These are phyloP conservation scores for Dendrostoma leiphaemia DNA, from an alignment of 2,329 filamentous ascomycete species.

Conservation along the genomic window DNA sequence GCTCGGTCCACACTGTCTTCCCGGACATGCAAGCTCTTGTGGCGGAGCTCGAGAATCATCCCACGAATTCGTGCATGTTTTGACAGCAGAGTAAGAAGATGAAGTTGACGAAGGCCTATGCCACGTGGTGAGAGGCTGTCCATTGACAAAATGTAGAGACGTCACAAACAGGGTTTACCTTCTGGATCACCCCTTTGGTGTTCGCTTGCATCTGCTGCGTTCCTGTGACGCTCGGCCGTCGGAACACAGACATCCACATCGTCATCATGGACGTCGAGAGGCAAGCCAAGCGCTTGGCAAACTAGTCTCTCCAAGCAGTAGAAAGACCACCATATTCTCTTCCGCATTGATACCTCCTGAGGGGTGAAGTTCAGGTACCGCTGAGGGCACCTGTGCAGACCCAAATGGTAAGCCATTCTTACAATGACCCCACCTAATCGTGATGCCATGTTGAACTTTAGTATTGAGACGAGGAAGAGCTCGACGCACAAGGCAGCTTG, in stretches of 20 bases:
- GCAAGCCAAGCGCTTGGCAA: slow-evolving; percentile 54
- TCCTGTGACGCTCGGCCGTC: slow-evolving; percentile 4
- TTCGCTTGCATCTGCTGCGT: not conserved
- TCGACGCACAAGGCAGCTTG: slow-evolving; percentile 54
- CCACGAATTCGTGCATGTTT: slow-evolving; percentile 21
- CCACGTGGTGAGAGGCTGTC: not conserved
- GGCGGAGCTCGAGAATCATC: slow-evolving; percentile 21
- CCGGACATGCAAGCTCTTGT: slow-evolving; percentile 18
- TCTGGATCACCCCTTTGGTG: not conserved
- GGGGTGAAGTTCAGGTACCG: slow-evolving; percentile 49
- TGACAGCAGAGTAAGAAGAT: slow-evolving; percentile 18
- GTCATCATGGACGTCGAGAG: slow-evolving; percentile 53
- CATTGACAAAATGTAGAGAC: not conserved
- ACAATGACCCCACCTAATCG: slow-evolving; percentile 53
- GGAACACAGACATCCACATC: slow-evolving; percentile 55
- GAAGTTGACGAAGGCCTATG: not conserved
- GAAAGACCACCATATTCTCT: slow-evolving; percentile 55
- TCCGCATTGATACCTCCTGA: slow-evolving; percentile 45
- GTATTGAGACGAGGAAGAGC: slow-evolving; percentile 53
- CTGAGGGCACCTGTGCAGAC: slow-evolving; percentile 56
- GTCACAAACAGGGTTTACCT: not conserved
- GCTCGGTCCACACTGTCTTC: slow-evolving; percentile 19
- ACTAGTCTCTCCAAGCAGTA: slow-evolving; percentile 55
- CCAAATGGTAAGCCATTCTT: slow-evolving; percentile 54
- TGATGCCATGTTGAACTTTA: slow-evolving; percentile 56